These are phyloP conservation scores for Trichoderma brevicompactum DNA, from an alignment of 2,329 filamentous ascomycete species.

Conservation along the genomic window DNA sequence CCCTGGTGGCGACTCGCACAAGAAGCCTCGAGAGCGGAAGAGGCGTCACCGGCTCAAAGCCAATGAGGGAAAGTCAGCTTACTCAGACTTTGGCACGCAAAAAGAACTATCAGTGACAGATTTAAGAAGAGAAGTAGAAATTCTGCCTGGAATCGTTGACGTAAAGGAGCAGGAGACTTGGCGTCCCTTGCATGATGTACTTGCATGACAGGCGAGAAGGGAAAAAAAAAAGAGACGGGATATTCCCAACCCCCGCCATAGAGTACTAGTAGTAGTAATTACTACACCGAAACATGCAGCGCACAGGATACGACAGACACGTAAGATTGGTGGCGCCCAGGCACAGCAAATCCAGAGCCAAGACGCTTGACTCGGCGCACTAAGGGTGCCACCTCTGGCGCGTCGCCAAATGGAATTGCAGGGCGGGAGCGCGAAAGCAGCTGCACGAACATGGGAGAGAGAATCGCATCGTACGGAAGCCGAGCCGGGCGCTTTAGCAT, in stretches of 20 bases:
- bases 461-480: constrained; percentile 1
- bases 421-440: neutral
- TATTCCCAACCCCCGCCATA: neutral
- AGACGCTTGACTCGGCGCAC: constrained; percentile 6
- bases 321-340: constrained; percentile 15
- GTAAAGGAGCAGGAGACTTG: neutral
- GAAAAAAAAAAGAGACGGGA: neutral
- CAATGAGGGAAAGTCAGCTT: constrained; percentile 15
- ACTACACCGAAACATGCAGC: neutral
- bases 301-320: neutral
- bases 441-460: neutral
- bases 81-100: constrained; percentile 16
- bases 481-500: constrained; percentile 18
- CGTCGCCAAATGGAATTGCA: constrained; percentile 2
- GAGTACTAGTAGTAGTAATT: neutral
- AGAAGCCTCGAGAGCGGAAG: constrained; percentile 9
- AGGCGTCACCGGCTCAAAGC: constrained; percentile 13
- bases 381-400: constrained; percentile 17
- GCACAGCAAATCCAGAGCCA: neutral
- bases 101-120: neutral
- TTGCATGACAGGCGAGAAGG: neutral
- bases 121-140: neutral
- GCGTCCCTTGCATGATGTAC: neutral
- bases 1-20: neutral
- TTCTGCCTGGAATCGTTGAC: neutral